Conservation (phyloP, 805 yeast genomes). For the Monosporozyma yasuniensis region DNA sequence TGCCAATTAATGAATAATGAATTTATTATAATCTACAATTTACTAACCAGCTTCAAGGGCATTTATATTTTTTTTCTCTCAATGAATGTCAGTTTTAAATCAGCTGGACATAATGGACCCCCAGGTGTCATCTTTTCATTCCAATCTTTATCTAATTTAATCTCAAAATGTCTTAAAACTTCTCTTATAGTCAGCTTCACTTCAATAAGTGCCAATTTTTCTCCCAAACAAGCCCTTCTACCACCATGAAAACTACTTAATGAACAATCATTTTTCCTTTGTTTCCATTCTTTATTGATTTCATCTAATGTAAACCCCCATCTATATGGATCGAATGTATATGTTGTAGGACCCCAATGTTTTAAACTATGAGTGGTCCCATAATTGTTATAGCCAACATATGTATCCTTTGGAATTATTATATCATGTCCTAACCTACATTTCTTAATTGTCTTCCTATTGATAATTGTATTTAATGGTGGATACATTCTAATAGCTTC, state of each 20-base stretch:
- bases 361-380: conserved; percentile 39
- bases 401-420: conserved; percentile 40
- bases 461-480: conserved; percentile 49
- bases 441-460: conserved; percentile 36
- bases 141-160: conserved; percentile 38
- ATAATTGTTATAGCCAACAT: conserved; percentile 48
- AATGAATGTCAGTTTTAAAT: conserved; percentile 26
- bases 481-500: conserved; percentile 51
- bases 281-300: conserved; percentile 33
- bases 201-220: conserved; percentile 44
- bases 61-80: not conserved
- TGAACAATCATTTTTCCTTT: conserved; percentile 37
- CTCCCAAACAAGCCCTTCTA: conserved; percentile 52
- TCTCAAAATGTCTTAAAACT: conserved; percentile 31
- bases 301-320: conserved; percentile 41
- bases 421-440: conserved; percentile 36
- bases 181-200: conserved; percentile 33
- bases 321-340: conserved; percentile 38
- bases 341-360: conserved; percentile 40
- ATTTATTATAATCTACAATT: too few species aligned
- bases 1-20: not conserved
- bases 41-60: too few species aligned
- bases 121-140: conserved; percentile 44
- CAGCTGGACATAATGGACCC: conserved; percentile 47
- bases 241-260: conserved; percentile 53